Evolutionary conservation across 768 basidiomycete species (phyloP).

Genomic region (Lactarius sp.): DNA sequence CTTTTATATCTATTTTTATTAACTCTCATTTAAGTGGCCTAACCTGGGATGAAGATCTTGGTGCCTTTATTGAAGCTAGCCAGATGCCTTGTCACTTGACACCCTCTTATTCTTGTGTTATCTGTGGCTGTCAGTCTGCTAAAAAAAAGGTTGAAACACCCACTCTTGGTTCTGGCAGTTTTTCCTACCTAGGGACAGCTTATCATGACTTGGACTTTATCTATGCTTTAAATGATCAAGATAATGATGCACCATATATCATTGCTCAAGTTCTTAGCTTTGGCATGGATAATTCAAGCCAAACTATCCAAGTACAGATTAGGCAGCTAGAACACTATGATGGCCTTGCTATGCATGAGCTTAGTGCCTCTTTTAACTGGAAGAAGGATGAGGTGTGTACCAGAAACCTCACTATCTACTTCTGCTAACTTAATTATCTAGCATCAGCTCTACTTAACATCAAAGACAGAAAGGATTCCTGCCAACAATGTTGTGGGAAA

Average conservation of each 20-base stretch:
- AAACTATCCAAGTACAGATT: conserved; percentile 35
- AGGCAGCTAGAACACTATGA: conserved; percentile 45
- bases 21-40: conserved; percentile 35
- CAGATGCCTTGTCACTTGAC: conserved; percentile 31
- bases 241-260: conserved; percentile 35
- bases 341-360: conserved; percentile 30
- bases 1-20: neutral
- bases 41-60: conserved; percentile 45
- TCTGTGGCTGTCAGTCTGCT: conserved; percentile 8
- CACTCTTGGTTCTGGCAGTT: conserved; percentile 33
- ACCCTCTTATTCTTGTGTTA: conserved; percentile 29
- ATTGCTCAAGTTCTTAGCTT: conserved; percentile 55
- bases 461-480: conserved; percentile 28
- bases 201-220: conserved; percentile 63
- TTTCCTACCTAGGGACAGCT: conserved; percentile 38
- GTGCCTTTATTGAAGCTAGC: conserved; percentile 43
- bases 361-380: neutral
- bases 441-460: conserved; percentile 41
- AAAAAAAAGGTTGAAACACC: conserved; percentile 12
- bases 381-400: conserved; percentile 18
- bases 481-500: conserved; percentile 46
- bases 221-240: conserved; percentile 39
- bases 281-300: conserved; percentile 22
- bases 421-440: conserved; percentile 19
- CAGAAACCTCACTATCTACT: neutral